A percentile compares a stretch with the other conserved stretches of the same genome.
phyloP scores from a whole-genome alignment of 345 rosid species.

The Hibiscus syriacus region DNA sequence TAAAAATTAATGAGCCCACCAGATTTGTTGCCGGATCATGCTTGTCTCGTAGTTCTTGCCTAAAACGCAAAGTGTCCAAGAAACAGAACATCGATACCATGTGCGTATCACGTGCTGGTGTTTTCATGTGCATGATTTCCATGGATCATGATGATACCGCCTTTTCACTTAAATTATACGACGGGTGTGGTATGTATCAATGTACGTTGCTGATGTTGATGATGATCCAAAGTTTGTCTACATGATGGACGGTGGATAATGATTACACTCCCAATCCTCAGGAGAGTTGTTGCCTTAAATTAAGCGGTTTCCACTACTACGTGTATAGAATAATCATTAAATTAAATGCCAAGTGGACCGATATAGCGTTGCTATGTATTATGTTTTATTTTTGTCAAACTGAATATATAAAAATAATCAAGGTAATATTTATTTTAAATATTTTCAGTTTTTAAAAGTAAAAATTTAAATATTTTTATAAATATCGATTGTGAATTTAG shows the following conservation, averaged over 20 bases:
- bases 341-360: no score
- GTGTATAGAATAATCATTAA: no score
- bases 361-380: no score
- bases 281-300: constrained; percentile 1
- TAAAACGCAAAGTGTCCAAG: background rate
- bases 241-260: constrained; percentile 11
- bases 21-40: constrained; percentile 4
- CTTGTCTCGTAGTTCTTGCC: background rate
- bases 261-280: background rate
- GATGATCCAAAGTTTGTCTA: constrained; percentile 9
- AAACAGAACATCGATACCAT: background rate
- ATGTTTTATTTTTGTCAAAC: no score
- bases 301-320: no score
- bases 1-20: constrained; percentile 2
- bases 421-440: no score
- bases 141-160: background rate
- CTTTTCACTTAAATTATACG: background rate
- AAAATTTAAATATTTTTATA: no score
- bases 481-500: no score
- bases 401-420: no score
- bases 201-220: background rate
- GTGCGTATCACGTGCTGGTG: constrained; percentile 7
- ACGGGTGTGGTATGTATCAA: background rate
- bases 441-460: no score
- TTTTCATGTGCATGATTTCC: background rate